Base-by-base conservation (phyloP, 2,329 filamentous ascomycete genomes). In the Uncinocarpus reesii region DNA sequence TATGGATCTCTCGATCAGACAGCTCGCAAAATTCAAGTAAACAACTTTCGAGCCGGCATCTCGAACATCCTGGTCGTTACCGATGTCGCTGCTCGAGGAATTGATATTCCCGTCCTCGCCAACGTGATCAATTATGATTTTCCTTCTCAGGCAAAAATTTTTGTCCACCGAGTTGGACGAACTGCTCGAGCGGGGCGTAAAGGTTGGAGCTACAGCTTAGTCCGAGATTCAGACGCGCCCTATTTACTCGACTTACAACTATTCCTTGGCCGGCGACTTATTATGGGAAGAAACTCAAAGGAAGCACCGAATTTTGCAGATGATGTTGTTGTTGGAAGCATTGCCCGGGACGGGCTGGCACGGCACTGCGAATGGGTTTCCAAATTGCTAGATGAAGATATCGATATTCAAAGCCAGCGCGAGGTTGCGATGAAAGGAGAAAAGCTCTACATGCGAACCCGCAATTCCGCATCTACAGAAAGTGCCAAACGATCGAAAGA, bases 101-200 rank as follows among this genome's bases (percentile, higher is more conserved):
- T 98, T 53, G 92, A 98, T 79, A 95, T 98, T 56, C 92, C 92
- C 0, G 78, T 95, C 40, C 75, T 98, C 29, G 89, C 87, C 49
- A 96, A 98, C 62, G 92, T 98, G 51, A 90, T 98, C 72, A 96
- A 98, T 72, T 98, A 94, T 67, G 90, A 96, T 62, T 98, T 98
- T 55, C 90, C 92, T 2, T 85, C 90, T 1, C 92, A 96, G 60
- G 87, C 92, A 16, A 98, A 98, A 68, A 81, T 98, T 35, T 98
- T 93, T 59, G 84, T 98, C 23, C 92, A 98, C 67, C 83, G 92
- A 62, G 92, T 98, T 40, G 92, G 92, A 59, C 83, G 92, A 69
- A 98, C 93, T 21, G 93, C 92, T 34, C 81, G 92, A 77, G 93
- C 93, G 37, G 92, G 90, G 11, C 83, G 87, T 58, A 80, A 83